These are phyloP conservation scores for Torrubiella hemipterigena DNA, from an alignment of 2,329 filamentous ascomycete genomes.

Conservation along the genomic window DNA sequence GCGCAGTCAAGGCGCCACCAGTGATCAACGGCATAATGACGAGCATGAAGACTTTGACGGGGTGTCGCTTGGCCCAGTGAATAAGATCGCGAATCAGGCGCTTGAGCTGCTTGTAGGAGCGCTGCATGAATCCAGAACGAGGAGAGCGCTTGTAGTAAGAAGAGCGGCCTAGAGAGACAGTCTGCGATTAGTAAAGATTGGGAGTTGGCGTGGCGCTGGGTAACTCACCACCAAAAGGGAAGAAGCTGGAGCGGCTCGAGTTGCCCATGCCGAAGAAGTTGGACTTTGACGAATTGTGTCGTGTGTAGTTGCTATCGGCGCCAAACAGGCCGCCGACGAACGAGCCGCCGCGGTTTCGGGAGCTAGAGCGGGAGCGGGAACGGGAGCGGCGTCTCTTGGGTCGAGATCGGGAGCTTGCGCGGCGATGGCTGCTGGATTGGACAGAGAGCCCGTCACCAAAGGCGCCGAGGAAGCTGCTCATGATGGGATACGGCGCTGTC, in stretches of 20 bases:
- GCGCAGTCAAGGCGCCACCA: conserved; percentile 66
- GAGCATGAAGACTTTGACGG: conserved; percentile 75
- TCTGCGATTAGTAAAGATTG: neutral
- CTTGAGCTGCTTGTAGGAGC: conserved; percentile 63
- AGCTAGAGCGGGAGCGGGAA: conserved; percentile 26
- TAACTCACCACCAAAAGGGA: conserved; percentile 25
- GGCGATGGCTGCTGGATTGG: conserved; percentile 15
- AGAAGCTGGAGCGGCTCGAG: conserved; percentile 31
- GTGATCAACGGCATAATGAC: conserved; percentile 81
- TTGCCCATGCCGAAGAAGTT: conserved; percentile 37
- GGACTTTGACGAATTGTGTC: conserved; percentile 27
- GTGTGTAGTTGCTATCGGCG: conserved; percentile 20
- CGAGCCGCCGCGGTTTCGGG: conserved; percentile 17
- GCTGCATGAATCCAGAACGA: conserved; percentile 64
- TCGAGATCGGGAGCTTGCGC: conserved; percentile 9
- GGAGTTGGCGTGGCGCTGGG: conserved; percentile 3
- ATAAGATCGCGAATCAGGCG: conserved; percentile 70
- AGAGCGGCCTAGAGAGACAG: conserved; percentile 29
- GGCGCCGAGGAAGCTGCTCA: conserved; percentile 19
- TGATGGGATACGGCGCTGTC: too few species aligned
- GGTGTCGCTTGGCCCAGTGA: conserved; percentile 72
- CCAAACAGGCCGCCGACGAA: conserved; percentile 26
- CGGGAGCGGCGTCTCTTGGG: conserved; percentile 14
- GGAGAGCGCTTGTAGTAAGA: conserved; percentile 73
- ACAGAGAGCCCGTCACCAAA: conserved; percentile 19